Percentiles rank a stretch among this genome's conserved stretches.
Conservation (phyloP, 1,139 yeast species). For the Nematodospora anomalae region DNA sequence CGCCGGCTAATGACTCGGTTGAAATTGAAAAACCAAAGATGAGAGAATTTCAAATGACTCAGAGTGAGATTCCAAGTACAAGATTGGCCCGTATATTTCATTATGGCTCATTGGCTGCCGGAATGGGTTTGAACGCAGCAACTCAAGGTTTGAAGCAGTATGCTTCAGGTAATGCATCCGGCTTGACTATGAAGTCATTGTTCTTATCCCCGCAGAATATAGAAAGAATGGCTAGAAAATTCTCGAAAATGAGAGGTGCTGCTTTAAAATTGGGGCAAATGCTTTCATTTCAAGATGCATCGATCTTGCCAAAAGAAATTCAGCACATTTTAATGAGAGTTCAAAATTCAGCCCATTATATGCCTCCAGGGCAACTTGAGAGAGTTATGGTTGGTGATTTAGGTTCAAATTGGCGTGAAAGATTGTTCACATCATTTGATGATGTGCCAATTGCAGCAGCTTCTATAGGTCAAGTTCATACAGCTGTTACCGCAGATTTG, state of each 20-base stretch:
- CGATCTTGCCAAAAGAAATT: constrained; percentile 80
- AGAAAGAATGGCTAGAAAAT: constrained; percentile 82
- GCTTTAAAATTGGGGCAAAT: constrained; percentile 95
- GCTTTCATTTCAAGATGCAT: constrained; percentile 88
- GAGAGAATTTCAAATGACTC: constrained; percentile 47
- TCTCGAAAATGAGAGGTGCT: constrained; percentile 96
- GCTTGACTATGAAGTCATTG: constrained; percentile 57
- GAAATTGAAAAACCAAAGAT: constrained; percentile 36
- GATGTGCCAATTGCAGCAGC: constrained; percentile 97
- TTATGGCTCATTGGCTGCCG: constrained; percentile 91
- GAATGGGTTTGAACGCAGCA: constrained; percentile 84
- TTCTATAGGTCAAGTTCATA: constrained; percentile 94
- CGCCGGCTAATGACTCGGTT: constrained; percentile 13
- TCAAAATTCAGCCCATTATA: constrained; percentile 92
- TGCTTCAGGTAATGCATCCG: constrained; percentile 43
- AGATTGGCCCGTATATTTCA: constrained; percentile 86
- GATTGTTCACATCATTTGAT: constrained; percentile 69
- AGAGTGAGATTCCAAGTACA: constrained; percentile 80
- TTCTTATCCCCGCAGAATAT: constrained; percentile 80
- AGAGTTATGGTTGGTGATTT: constrained; percentile 70
- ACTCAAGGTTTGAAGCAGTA: constrained; percentile 73
- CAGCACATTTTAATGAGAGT: constrained; percentile 79
- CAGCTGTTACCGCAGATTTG: constrained; percentile 65
- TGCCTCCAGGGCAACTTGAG: constrained; percentile 91
- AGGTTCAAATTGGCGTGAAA: constrained; percentile 76